Evolutionary conservation across 2,329 filamentous ascomycete genomes (phyloP), one percentile per base, ranked within the genome.

Genomic region (Xenosphaeropsis pyriputrescens): DNA sequence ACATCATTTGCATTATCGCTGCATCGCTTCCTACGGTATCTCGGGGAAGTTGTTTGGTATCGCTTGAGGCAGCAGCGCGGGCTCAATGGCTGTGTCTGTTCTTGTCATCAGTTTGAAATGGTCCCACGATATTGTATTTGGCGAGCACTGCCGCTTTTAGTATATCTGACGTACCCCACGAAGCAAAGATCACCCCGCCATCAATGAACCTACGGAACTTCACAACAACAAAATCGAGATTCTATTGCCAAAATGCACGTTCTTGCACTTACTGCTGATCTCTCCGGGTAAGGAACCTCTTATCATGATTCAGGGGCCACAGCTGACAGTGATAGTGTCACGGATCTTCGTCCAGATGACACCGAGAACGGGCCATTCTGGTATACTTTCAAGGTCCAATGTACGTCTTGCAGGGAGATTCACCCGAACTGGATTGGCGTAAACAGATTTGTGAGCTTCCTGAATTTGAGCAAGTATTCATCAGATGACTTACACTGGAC

Each of bases 361-460:
- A 85, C 78, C 6, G 65, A 78, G 49, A 83, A 84, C 14, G 73
- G 71, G 41, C 85, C 86, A 4, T 98, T 95, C 65, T 93, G 81
- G 71, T 98, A 94, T 64, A 95, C 85, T 36, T 96, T 98, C 73
- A 91, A 83, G 56, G 89, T 98, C 29, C 85, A 95, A 66, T 98
- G 91, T 63, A 95, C 85, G n/a, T 94, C 88, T 39, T 98, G 91
- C 60, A 78, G 86, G 43, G 91, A 98, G 59, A 78, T 71, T 2
- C 88, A 98, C 57, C 72, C 81, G 9, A 98, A 95, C 50, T 78
- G 74, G 63, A 75, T 98, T 37, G 80, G 78, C 40, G 74, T 96
- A 45, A 94, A 73, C 61, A 81, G 89, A 45, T 93, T 93, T 66
- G 88, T 94, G 8, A 36, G 42, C 44, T 2, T 16, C 22, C 3